These are phyloP conservation scores for Vaccinium vitisidaea DNA, from an alignment of 148 eudicot species.

Conservation along the genomic window DNA sequence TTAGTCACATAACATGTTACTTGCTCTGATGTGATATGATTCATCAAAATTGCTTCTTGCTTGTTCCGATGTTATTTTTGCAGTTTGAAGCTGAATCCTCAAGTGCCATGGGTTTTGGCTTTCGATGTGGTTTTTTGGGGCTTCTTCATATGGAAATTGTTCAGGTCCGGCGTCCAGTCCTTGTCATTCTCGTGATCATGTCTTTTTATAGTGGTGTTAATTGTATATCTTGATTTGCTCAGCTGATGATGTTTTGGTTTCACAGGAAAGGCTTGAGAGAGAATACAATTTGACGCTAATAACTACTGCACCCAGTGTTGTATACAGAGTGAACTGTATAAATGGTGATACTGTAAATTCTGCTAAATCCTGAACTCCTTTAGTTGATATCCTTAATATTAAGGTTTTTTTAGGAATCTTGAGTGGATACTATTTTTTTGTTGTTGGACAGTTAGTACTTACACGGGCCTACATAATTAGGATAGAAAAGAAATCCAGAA, in stretches of 20 bases:
- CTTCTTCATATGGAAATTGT: conserved; percentile 98
- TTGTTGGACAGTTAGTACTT: background rate
- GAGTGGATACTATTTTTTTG: background rate
- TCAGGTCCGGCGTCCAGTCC: conserved; percentile 50
- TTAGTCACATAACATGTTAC: background rate
- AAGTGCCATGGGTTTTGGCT: conserved; percentile 99
- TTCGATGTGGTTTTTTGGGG: conserved; percentile 98
- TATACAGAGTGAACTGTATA: conserved; percentile 69
- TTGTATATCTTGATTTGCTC: conserved; percentile 3
- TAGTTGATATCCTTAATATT: background rate
- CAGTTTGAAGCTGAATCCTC: conserved; percentile 99
- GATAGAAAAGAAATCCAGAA: background rate
- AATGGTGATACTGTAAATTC: conserved; percentile 76
- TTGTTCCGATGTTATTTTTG: conserved; percentile 24
- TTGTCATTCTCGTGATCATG: background rate
- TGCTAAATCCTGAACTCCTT: conserved; percentile 26
- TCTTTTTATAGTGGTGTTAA: background rate
- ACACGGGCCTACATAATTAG: background rate
- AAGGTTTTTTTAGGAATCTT: background rate
- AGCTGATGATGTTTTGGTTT: conserved; percentile 20
- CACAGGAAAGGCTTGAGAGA: conserved; percentile 99
- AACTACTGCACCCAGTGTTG: conserved; percentile 99
- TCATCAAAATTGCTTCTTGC: conserved; percentile 5
- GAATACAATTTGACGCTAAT: conserved; percentile 88
- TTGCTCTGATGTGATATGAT: conserved; percentile 1